Evolutionary conservation across 2,329 filamentous ascomycete species (phyloP), one percentile per base, ranked within the genome.

Genomic region (Pseudocercospora eumusae): DNA sequence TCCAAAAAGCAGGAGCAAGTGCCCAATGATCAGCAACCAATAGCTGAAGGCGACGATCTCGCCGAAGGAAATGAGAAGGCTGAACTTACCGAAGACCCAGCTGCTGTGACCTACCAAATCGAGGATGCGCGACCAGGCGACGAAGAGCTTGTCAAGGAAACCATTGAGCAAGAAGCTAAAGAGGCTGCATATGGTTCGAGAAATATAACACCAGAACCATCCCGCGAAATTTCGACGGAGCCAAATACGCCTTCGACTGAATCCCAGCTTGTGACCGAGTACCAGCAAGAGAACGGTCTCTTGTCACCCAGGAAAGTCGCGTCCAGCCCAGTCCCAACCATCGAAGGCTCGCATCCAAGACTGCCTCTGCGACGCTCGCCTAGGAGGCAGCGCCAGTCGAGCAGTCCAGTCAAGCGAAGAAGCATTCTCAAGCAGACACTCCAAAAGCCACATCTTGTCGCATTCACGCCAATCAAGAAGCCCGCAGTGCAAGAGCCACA

Each of bases 381-480:
- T 42, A 64, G 71, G 25, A 66, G 71, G 42, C 67, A 69, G 21
- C 52, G 52, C 3, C 61, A 63, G 44, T 73, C 71, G 8, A 66
- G 68, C 20, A 73, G 69, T 56, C 71, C 72, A 3, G 44, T 70
- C 47, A 71, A 69, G 56, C 63, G 58, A 1, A 68, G 65, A 27
- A 63, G 64, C 42, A 64, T 60, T 6, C 28, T 66, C 18, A 58
- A 58, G 25, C 20, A 36, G 4, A 54, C 57, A 11, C 15, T 42
- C 3, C 63, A 66, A 1, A 62, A 59, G 23, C 61, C 69, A 9
- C 71, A 73, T 57, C 60, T 71, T 13, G 52, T 74, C 15, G 71
- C 71, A 8, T 73, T 72, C 52, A 72, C 69, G 10, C 71, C 71
- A 9, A 56, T 73, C 27, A 71, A 70, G 49, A 58, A 64, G 53